Conservation (phyloP, 179 eudicot genomes). For the Kewa caespitosa region DNA sequence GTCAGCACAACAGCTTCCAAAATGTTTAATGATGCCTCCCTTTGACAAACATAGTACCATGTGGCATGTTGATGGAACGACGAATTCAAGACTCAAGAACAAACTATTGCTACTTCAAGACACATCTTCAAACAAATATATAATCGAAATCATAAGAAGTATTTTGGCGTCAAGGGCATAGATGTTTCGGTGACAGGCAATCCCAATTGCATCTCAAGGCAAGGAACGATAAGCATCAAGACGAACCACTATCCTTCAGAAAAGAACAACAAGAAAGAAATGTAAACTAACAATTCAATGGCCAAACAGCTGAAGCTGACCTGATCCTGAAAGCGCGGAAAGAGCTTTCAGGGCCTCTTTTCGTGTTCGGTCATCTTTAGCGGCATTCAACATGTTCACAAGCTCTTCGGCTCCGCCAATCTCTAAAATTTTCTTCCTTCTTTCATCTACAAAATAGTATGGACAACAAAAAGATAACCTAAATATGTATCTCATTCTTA, state of each 20-base stretch:
- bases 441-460: slow-evolving; percentile 51
- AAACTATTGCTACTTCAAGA: too few relatives aligned
- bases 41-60: too few relatives aligned
- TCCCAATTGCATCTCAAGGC: background rate
- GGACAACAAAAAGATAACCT: background rate
- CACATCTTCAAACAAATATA: too few relatives aligned
- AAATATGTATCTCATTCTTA: background rate
- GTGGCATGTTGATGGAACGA: too few relatives aligned
- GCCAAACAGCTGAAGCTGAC: slow-evolving; percentile 33
- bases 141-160: background rate
- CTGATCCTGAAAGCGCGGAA: slow-evolving; percentile 76
- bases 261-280: background rate
- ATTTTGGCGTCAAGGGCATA: background rate
- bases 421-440: slow-evolving; percentile 84
- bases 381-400: slow-evolving; percentile 69
- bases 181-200: background rate
- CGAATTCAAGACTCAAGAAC: too few relatives aligned
- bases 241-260: background rate
- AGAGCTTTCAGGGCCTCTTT: slow-evolving; percentile 87
- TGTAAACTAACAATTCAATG: background rate
- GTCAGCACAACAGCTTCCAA: background rate
- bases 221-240: background rate
- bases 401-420: slow-evolving; percentile 84
- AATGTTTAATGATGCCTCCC: too few relatives aligned
- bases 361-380: slow-evolving; percentile 79